Conservation (phyloP, 345 rosid species). For the Turritis glabra region DNA sequence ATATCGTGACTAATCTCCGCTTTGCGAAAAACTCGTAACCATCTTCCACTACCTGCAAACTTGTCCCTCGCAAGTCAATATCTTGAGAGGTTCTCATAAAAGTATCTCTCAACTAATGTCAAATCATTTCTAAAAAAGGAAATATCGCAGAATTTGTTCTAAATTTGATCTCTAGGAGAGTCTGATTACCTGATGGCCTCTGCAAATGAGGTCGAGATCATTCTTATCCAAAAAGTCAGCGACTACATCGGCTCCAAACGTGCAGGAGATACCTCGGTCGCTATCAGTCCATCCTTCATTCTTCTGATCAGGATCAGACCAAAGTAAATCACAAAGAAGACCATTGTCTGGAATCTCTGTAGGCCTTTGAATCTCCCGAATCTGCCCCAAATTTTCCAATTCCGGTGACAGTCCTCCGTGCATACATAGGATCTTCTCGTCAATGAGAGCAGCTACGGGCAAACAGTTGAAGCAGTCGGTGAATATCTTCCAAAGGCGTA, state of each 20-base stretch:
- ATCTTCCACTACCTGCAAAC: slow-evolving; percentile 92
- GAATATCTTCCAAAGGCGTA: slow-evolving; percentile 91
- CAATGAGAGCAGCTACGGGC: slow-evolving; percentile 91
- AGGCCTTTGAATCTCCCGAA: slow-evolving; percentile 79
- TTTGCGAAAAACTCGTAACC: slow-evolving; percentile 95
- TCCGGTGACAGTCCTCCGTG: slow-evolving; percentile 97
- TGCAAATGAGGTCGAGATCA: slow-evolving; percentile 92
- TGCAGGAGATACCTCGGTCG: slow-evolving; percentile 89
- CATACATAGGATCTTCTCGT: slow-evolving; percentile 92
- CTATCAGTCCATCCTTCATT: slow-evolving; percentile 81
- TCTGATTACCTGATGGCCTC: slow-evolving; percentile 89
- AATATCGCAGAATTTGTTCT: not conserved
- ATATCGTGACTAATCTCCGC: slow-evolving; percentile 83
- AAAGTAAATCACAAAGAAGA: slow-evolving; percentile 90
- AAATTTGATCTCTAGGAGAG: not conserved
- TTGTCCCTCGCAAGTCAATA: not conserved
- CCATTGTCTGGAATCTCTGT: slow-evolving; percentile 90
- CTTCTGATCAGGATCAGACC: slow-evolving; percentile 92
- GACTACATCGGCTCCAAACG: slow-evolving; percentile 84
- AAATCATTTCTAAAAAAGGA: not conserved
- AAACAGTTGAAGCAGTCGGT: slow-evolving; percentile 92
- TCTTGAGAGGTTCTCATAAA: slow-evolving; percentile 4
- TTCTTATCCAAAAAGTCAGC: slow-evolving; percentile 87
- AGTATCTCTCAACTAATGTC: not conserved
- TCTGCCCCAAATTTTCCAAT: slow-evolving; percentile 67